Percentiles rank a stretch among this genome's conserved stretches.
These are phyloP conservation scores for Starmerella kuoi DNA, from an alignment of 805 yeast species.

Conservation along the genomic window DNA sequence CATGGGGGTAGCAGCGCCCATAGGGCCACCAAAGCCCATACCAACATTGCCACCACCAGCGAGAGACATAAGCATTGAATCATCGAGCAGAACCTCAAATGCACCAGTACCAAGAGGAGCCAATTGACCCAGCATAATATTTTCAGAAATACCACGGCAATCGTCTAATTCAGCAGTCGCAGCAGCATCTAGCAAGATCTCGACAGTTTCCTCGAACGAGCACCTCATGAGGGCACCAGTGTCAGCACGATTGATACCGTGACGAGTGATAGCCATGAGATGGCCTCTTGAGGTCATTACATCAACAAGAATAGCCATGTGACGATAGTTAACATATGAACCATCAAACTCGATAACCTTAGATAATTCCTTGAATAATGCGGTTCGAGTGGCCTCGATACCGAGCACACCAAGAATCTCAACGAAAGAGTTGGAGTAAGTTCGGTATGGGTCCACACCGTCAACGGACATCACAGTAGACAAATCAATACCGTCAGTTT, in stretches of 20 bases:
- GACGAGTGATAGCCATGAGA: constrained; percentile 97
- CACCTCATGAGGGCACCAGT: constrained; percentile 99
- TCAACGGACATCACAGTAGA: constrained; percentile 90
- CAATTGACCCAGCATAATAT: constrained; percentile 93
- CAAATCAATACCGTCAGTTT: constrained; percentile 95
- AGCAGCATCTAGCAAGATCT: constrained; percentile 93
- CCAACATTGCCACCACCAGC: constrained; percentile 27
- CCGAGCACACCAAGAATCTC: constrained; percentile 91
- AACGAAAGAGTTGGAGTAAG: constrained; percentile 92
- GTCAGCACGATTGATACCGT: constrained; percentile 96
- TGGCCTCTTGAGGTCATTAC: constrained; percentile 98
- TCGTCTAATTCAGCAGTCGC: constrained; percentile 96
- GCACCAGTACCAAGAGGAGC: constrained; percentile 99
- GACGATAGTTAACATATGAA: constrained; percentile 97
- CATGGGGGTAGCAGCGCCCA: constrained; percentile 33
- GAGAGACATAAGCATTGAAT: constrained; percentile 58
- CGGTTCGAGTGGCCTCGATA: constrained; percentile 95
- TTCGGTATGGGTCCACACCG: constrained; percentile 83
- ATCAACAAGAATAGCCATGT: constrained; percentile 93
- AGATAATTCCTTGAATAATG: constrained; percentile 83
- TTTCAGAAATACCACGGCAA: constrained; percentile 96
- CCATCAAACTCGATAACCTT: constrained; percentile 99
- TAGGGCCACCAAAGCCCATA: constrained; percentile 33
- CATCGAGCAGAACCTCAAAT: constrained; percentile 90
- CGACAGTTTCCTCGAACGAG: constrained; percentile 98